Percentiles rank a stretch among this genome's conserved stretches.
These are phyloP conservation scores for Telopea speciosissima DNA, from an alignment of 177 flowering plant genomes.

Conservation along the genomic window DNA sequence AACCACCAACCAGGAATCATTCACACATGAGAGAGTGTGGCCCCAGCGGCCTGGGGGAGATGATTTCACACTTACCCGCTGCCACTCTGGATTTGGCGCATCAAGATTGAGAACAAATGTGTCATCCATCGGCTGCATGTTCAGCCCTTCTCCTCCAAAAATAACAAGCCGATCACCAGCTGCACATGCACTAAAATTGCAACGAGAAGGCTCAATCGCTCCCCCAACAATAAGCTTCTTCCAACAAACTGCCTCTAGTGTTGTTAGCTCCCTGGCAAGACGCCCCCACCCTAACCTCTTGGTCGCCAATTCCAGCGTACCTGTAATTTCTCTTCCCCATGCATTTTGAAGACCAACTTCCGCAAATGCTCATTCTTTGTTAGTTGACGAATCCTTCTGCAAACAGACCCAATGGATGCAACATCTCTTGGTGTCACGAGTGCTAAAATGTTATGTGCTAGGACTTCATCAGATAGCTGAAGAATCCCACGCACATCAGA, in stretches of 20 bases:
- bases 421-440: conserved; percentile 73
- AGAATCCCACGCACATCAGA: conserved; percentile 51
- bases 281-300: conserved; percentile 76
- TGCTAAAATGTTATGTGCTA: conserved; percentile 65
- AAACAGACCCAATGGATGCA: conserved; percentile 70
- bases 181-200: conserved; percentile 84
- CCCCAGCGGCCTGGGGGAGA: conserved; percentile 96
- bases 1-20: conserved; percentile 72
- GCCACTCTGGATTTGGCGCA: conserved; percentile 64
- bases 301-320: conserved; percentile 50
- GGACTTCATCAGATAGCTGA: conserved; percentile 69
- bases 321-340: conserved; percentile 76
- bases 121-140: conserved; percentile 91
- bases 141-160: conserved; percentile 84
- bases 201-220: conserved; percentile 73
- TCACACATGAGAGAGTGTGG: conserved; percentile 69
- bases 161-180: conserved; percentile 73
- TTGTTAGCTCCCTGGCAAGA: conserved; percentile 70
- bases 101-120: conserved; percentile 81
- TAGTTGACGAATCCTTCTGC: conserved; percentile 57
- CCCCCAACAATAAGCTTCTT: conserved; percentile 67
- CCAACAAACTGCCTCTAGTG: conserved; percentile 80
- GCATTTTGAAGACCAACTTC: conserved; percentile 71
- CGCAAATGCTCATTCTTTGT: conserved; percentile 66
- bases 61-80: conserved; percentile 52